Conservation (phyloP, 1,284 basidiomycete species). For the Sporisorium iseilematis-ciliati region DNA sequence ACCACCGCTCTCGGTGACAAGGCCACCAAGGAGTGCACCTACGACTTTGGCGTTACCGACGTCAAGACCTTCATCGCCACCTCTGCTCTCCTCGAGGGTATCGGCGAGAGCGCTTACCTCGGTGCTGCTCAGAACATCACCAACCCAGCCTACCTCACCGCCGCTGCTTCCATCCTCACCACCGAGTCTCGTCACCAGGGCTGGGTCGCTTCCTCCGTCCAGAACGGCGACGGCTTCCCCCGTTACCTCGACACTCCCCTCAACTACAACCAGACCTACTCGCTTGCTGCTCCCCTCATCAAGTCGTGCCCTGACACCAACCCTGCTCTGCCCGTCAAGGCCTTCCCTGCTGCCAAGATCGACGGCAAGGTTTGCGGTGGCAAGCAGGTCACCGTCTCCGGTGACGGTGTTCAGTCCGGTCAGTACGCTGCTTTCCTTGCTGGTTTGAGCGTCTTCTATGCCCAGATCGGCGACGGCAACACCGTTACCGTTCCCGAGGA, state of each 20-base stretch:
- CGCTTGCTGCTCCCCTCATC: constrained; percentile 71
- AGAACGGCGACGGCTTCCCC: constrained; percentile 52
- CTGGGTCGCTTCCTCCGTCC: constrained; percentile 56
- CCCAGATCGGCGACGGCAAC: constrained; percentile 53
- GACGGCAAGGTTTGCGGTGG: constrained; percentile 45
- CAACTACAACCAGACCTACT: constrained; percentile 70
- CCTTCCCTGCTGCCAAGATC: constrained; percentile 71
- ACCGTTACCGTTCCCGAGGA: constrained; percentile 70
- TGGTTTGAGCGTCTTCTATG: constrained; percentile 68
- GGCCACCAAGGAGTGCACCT: constrained; percentile 75
- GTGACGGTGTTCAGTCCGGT: constrained; percentile 62
- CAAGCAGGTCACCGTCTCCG: constrained; percentile 66
- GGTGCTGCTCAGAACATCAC: constrained; percentile 74
- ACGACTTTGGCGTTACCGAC: constrained; percentile 73
- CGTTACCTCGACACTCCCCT: constrained; percentile 73
- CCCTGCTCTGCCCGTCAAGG: constrained; percentile 71
- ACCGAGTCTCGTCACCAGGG: constrained; percentile 55
- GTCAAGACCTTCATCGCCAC: constrained; percentile 73
- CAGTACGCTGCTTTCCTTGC: constrained; percentile 71
- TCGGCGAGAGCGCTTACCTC: constrained; percentile 74
- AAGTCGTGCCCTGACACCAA: constrained; percentile 73
- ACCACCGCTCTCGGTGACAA: constrained; percentile 74
- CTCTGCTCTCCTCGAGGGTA: constrained; percentile 75
- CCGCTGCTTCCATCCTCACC: constrained; percentile 60
- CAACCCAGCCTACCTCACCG: constrained; percentile 51